Evolutionary conservation across 441 rosid genomes (phyloP).

Genomic region (Macaranga tanarius): DNA sequence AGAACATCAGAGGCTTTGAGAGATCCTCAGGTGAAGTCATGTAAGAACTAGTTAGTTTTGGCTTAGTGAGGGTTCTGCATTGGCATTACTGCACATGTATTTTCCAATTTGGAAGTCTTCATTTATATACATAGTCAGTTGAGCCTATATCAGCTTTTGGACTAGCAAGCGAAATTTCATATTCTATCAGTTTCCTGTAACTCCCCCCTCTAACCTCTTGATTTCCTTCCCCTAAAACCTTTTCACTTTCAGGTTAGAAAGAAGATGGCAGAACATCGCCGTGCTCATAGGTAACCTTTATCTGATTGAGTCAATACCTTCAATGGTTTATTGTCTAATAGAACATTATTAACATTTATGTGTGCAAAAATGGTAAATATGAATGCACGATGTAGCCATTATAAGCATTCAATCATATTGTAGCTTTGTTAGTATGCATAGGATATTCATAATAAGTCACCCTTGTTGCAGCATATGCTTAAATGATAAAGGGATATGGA

Average conservation of each 20-base stretch:
- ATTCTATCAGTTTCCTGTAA: background rate
- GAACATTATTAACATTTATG: background rate
- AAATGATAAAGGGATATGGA: background rate
- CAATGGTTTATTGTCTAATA: background rate
- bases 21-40: constrained; percentile 92
- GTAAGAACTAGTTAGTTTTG: constrained; percentile 53
- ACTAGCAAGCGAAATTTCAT: constrained; percentile 5
- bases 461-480: background rate
- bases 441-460: background rate
- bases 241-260: constrained; percentile 70
- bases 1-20: constrained; percentile 80
- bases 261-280: constrained; percentile 66
- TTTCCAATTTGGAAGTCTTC: constrained; percentile 1
- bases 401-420: background rate
- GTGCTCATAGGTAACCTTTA: constrained; percentile 57
- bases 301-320: constrained; percentile 7
- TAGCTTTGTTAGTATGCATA: background rate
- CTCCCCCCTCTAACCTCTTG: background rate
- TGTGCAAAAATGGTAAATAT: background rate
- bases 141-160: constrained; percentile 7
- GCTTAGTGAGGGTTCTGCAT: constrained; percentile 17
- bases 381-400: background rate
- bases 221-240: constrained; percentile 11
- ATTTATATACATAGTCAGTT: constrained; percentile 9
- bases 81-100: constrained; percentile 2